These are phyloP conservation scores for Ehretia macrophylla DNA, from an alignment of 257 asterid species.

Conservation along the genomic window DNA sequence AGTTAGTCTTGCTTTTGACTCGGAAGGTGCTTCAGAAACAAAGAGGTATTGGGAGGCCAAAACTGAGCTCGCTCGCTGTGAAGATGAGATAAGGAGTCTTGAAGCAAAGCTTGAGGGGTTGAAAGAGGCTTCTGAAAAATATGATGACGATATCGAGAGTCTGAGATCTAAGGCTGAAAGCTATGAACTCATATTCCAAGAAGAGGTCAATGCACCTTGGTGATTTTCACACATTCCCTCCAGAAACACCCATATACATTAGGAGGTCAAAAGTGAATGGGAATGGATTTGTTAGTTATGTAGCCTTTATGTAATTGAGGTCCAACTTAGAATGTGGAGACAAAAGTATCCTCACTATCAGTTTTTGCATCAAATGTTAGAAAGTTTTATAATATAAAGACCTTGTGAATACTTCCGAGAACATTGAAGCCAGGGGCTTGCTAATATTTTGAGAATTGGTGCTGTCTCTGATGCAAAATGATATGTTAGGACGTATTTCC, in stretches of 20 bases:
- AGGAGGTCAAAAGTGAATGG: background rate
- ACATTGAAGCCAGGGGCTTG: no score
- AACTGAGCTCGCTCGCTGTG: constrained; percentile 10
- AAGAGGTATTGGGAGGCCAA: constrained; percentile 27
- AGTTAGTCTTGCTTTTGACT: constrained; percentile 22
- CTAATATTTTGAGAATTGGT: no score
- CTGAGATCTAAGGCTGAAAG: constrained; percentile 26
- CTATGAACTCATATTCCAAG: constrained; percentile 28
- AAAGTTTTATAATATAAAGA: background rate
- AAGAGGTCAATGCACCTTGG: constrained; percentile 34
- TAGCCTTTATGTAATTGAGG: background rate
- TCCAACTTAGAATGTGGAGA: background rate
- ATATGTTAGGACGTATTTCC: no score
- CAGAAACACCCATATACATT: no score
- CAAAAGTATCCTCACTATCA: background rate
- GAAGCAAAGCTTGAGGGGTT: constrained; percentile 26
- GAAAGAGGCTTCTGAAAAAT: constrained; percentile 15
- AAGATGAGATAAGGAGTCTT: constrained; percentile 22
- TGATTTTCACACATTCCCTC: constrained; percentile 4
- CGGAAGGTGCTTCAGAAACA: constrained; percentile 25
- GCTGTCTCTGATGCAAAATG: no score
- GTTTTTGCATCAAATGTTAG: constrained; percentile 1
- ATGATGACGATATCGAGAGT: constrained; percentile 20
- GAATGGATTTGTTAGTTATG: background rate
- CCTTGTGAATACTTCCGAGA: background rate